phyloP scores from a whole-genome alignment of 306 rosid genomes.

The Mimosa bimucronata region DNA sequence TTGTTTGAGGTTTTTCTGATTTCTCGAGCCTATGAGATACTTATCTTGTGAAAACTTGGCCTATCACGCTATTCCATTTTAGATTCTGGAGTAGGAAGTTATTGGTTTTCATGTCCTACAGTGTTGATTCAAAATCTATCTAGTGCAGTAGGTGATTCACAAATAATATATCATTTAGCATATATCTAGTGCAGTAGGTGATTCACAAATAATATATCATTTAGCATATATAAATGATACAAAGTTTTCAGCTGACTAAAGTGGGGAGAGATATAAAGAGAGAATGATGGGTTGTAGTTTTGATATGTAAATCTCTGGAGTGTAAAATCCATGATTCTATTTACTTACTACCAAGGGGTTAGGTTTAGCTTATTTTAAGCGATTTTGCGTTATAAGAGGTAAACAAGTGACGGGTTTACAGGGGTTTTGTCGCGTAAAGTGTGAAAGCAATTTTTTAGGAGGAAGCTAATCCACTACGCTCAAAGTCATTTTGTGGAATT shows the following conservation, averaged over 20 bases:
- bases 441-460: too few relatives aligned
- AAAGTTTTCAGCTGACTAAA: background rate
- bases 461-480: too few relatives aligned
- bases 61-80: background rate
- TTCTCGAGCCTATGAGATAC: background rate
- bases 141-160: background rate
- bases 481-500: background rate
- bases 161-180: background rate
- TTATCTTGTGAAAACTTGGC: background rate
- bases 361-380: too few relatives aligned
- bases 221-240: background rate
- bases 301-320: too few relatives aligned
- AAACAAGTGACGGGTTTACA: too few relatives aligned
- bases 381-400: too few relatives aligned
- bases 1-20: background rate
- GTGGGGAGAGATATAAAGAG: too few relatives aligned
- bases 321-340: background rate
- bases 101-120: slow-evolving; percentile 4
- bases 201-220: background rate
- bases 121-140: background rate
- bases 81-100: background rate
- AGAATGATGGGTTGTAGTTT: background rate
- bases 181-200: background rate
- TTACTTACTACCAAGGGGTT: background rate
- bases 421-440: too few relatives aligned